Conservation (phyloP, 306 rosid genomes). For the Myrica gale region DNA sequence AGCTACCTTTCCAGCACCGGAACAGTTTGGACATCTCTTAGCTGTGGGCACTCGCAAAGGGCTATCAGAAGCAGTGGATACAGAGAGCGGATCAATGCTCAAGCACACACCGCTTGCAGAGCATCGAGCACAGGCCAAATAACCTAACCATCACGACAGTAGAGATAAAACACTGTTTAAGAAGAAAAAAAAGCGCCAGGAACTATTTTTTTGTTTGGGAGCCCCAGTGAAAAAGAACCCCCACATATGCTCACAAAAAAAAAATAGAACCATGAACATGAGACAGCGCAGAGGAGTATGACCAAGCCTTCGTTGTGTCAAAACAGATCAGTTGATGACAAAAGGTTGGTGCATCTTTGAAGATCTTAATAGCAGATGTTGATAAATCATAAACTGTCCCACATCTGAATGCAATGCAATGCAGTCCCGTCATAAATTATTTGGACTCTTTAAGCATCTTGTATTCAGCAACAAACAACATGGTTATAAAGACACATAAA, state of each 20-base stretch:
- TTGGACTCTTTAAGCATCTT: not conserved
- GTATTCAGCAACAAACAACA: slow-evolving; percentile 1
- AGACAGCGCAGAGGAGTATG: no score
- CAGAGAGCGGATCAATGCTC: slow-evolving; percentile 57
- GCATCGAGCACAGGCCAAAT: slow-evolving; percentile 93
- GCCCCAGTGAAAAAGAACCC: not conserved
- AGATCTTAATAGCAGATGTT: not conserved
- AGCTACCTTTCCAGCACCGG: slow-evolving; percentile 85
- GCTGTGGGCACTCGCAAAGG: slow-evolving; percentile 62
- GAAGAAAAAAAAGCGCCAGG: not conserved
- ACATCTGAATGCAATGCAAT: slow-evolving; percentile 1
- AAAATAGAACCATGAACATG: not conserved
- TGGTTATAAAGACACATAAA: not conserved
- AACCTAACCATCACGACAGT: slow-evolving; percentile 48
- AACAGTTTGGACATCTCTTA: slow-evolving; percentile 64
- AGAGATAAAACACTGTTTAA: not conserved
- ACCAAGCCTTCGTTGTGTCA: not conserved
- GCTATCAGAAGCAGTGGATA: slow-evolving; percentile 39
- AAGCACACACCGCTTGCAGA: slow-evolving; percentile 81
- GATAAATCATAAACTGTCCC: slow-evolving; percentile 2
- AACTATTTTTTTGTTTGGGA: not conserved
- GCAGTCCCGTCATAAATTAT: not conserved
- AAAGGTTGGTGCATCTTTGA: not conserved
- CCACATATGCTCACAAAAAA: not conserved
- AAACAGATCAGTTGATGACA: slow-evolving; percentile 15